Conservation (phyloP, 306 rosid species). For the Pyrus communis region DNA sequence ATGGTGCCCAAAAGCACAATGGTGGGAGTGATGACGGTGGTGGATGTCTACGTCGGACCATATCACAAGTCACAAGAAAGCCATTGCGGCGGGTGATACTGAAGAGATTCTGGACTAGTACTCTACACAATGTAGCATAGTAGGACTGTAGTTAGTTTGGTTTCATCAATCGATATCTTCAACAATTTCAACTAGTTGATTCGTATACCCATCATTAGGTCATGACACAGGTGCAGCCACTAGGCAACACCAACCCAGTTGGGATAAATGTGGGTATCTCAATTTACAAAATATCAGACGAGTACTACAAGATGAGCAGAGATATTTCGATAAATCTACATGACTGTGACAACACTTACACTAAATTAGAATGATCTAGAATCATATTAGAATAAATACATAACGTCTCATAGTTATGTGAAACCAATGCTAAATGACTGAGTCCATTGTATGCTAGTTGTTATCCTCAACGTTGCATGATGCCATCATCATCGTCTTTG, state of each 20-base stretch:
- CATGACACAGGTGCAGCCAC: not conserved
- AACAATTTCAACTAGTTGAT: not conserved
- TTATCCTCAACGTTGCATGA: not conserved
- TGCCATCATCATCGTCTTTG: slow-evolving; percentile 6
- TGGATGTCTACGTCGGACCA: not conserved
- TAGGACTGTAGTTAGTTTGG: not conserved
- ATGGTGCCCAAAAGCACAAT: not conserved
- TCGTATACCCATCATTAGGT: not conserved
- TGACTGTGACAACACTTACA: accelerated
- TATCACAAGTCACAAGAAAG: not conserved
- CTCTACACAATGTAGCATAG: not conserved
- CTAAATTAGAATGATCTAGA: too few species aligned
- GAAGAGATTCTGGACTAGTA: not conserved
- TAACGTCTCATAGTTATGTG: too few species aligned
- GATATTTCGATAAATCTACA: too few species aligned
- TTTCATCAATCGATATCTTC: not conserved
- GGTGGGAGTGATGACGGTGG: not conserved
- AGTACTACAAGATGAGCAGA: not conserved
- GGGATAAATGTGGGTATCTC: not conserved
- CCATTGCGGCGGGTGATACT: not conserved
- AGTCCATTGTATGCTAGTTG: too few species aligned
- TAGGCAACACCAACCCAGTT: not conserved
- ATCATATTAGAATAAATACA: too few species aligned
- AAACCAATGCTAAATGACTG: too few species aligned
- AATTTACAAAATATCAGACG: too few species aligned